These are phyloP conservation scores for Dendryphion nanum DNA, from an alignment of 2,329 filamentous ascomycete species.

Conservation along the genomic window DNA sequence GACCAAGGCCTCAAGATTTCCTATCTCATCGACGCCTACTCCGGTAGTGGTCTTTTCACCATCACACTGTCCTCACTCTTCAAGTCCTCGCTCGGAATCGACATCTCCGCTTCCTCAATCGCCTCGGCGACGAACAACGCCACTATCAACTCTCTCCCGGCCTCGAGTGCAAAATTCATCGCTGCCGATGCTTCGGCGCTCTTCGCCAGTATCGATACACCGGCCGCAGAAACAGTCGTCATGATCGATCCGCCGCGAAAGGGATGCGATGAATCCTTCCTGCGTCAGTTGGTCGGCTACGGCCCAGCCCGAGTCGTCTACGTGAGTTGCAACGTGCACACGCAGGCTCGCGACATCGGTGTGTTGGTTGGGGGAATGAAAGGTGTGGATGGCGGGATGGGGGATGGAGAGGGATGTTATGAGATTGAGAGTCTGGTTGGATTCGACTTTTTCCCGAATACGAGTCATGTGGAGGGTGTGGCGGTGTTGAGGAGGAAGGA, in stretches of 20 bases:
- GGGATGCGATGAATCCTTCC: slow-evolving; percentile 83
- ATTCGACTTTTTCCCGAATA: slow-evolving; percentile 97
- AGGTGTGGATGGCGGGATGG: slow-evolving; percentile 36
- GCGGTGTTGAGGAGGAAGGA: slow-evolving; percentile 54
- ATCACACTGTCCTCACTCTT: slow-evolving; percentile 87
- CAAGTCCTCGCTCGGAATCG: slow-evolving; percentile 78
- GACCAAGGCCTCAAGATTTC: slow-evolving; percentile 52
- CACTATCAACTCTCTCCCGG: slow-evolving; percentile 66
- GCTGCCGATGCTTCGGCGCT: slow-evolving; percentile 82
- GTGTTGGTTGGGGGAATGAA: slow-evolving; percentile 72
- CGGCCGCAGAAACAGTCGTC: slow-evolving; percentile 81
- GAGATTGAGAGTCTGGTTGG: slow-evolving; percentile 86
- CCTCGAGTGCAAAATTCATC: slow-evolving; percentile 74
- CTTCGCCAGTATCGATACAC: slow-evolving; percentile 73
- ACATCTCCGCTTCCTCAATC: slow-evolving; percentile 80
- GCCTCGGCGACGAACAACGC: slow-evolving; percentile 77
- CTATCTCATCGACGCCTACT: slow-evolving; percentile 97
- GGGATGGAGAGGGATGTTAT: slow-evolving; percentile 54
- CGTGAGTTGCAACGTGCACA: slow-evolving; percentile 97
- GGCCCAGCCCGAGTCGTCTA: slow-evolving; percentile 81
- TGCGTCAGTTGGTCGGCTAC: slow-evolving; percentile 75
- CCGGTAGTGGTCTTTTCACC: slow-evolving; percentile 93
- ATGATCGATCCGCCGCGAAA: slow-evolving; percentile 96
- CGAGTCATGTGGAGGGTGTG: slow-evolving; percentile 65
- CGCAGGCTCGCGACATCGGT: slow-evolving; percentile 90